phyloP scores from a whole-genome alignment of 1,284 basidiomycete genomes.

The Cutaneotrichosporon cyanovorans region DNA sequence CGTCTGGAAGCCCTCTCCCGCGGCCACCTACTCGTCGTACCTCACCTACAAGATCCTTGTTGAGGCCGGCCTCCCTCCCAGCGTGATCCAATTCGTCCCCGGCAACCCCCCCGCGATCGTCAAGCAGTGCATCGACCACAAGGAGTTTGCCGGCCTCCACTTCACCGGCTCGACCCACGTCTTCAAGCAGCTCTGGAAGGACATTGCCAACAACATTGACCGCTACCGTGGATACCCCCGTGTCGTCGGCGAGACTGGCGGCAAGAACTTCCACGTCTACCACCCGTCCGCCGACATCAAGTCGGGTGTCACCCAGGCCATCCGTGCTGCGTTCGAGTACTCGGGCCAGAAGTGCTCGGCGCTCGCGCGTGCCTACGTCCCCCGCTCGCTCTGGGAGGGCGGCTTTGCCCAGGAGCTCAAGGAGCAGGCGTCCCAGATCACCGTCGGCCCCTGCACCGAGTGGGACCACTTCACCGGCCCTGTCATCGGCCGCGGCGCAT shows the following conservation, averaged over 20 bases:
- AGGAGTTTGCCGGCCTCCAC: conserved; percentile 79
- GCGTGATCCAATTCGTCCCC: conserved; percentile 96
- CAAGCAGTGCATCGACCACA: conserved; percentile 69
- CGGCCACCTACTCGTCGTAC: conserved; percentile 92
- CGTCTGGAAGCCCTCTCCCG: conserved; percentile 96
- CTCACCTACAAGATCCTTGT: conserved; percentile 81
- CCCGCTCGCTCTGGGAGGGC: conserved; percentile 72
- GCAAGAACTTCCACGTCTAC: conserved; percentile 96
- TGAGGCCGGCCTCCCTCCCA: conserved; percentile 88
- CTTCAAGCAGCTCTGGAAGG: conserved; percentile 93
- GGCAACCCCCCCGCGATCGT: conserved; percentile 75
- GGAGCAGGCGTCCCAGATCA: conserved; percentile 70
- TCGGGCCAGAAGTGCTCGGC: conserved; percentile 97
- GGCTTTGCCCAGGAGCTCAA: conserved; percentile 80
- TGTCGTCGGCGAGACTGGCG: conserved; percentile 73
- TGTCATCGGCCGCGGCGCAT: conserved; percentile 79
- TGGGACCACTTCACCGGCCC: conserved; percentile 89
- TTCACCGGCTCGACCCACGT: conserved; percentile 95
- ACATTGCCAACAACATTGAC: conserved; percentile 82
- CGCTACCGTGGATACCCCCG: conserved; percentile 82
- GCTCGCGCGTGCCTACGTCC: conserved; percentile 82
- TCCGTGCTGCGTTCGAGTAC: conserved; percentile 92
- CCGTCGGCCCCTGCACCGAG: conserved; percentile 69
- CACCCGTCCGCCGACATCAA: conserved; percentile 79
- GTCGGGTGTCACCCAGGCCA: conserved; percentile 80